Percentiles rank a stretch among this genome's conserved stretches.
Conservation (phyloP, 2,329 filamentous ascomycete species). For the Rutstroemia sp. region DNA sequence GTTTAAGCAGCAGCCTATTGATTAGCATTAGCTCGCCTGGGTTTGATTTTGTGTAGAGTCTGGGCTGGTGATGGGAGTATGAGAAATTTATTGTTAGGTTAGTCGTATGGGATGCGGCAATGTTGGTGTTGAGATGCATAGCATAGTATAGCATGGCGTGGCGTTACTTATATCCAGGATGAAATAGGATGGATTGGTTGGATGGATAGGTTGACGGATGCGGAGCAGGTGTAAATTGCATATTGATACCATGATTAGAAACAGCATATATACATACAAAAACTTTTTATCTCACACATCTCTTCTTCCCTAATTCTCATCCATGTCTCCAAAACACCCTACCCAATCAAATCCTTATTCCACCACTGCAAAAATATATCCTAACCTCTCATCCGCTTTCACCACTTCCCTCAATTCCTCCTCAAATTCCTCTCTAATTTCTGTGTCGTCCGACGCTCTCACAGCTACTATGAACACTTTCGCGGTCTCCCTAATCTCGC, state of each 20-base stretch:
- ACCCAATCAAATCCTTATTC: neutral
- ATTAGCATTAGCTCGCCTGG: slow-evolving; percentile 21
- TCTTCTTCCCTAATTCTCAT: no score
- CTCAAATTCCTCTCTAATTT: slow-evolving; percentile 8
- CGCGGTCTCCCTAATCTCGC: slow-evolving; percentile 18
- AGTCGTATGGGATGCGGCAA: neutral
- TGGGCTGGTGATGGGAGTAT: neutral
- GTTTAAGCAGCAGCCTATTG: slow-evolving; percentile 78
- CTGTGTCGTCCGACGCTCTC: neutral
- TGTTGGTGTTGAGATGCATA: neutral
- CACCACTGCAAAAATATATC: no score
- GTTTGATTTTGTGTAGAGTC: neutral
- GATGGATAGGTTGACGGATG: no score
- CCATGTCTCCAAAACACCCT: neutral
- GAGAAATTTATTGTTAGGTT: no score
- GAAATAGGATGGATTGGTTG: no score
- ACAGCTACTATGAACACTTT: slow-evolving; percentile 21
- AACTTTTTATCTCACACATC: no score
- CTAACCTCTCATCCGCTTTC: slow-evolving; percentile 19
- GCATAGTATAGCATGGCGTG: no score
- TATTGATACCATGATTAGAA: no score
- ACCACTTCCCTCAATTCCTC: slow-evolving; percentile 20
- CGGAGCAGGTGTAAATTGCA: no score
- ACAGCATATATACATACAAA: no score
- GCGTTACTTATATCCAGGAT: no score